Percentiles rank a stretch among this genome's conserved stretches.
These are phyloP conservation scores for Ogataea pilisensis DNA, from an alignment of 805 yeast genomes.

Conservation along the genomic window DNA sequence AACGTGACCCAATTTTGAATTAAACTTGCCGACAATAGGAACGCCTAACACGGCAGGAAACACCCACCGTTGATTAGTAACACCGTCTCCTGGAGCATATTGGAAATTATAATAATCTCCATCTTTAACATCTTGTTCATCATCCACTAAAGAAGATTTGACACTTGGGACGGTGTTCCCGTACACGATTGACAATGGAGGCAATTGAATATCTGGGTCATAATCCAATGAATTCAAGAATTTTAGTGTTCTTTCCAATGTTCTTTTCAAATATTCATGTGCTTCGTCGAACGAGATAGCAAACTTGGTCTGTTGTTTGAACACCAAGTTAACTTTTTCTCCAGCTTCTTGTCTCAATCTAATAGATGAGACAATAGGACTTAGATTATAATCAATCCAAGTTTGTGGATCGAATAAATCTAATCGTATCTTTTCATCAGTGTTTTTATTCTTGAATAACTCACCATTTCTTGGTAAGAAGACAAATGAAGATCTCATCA, in stretches of 20 bases:
- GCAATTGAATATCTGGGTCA: constrained; percentile 50
- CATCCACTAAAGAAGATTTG: constrained; percentile 67
- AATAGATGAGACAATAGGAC: constrained; percentile 59
- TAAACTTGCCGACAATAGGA: constrained; percentile 63
- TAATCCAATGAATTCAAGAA: constrained; percentile 55
- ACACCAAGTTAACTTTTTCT: constrained; percentile 7
- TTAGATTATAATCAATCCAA: constrained; percentile 73
- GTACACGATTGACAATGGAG: constrained; percentile 80
- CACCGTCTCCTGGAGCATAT: constrained; percentile 94
- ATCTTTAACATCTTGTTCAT: constrained; percentile 54
- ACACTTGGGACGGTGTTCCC: constrained; percentile 84
- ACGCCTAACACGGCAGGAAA: constrained; percentile 76
- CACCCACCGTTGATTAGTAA: constrained; percentile 75
- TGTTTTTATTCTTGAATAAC: constrained; percentile 61
- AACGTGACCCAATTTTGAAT: constrained; percentile 71
- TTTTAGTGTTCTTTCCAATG: constrained; percentile 54
- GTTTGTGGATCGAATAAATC: constrained; percentile 78
- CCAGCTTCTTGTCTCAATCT: constrained; percentile 29
- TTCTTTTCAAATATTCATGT: constrained; percentile 56
- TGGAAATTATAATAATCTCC: constrained; percentile 75
- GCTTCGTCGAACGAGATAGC: constrained; percentile 51
- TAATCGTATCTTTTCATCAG: constrained; percentile 54
- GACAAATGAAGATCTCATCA: constrained; percentile 80
- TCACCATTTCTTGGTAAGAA: constrained; percentile 76
- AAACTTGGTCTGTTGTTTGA: constrained; percentile 28